These are phyloP conservation scores for Cyclotella baltica DNA, from an alignment of 108 stramenopile species.

Conservation along the genomic window DNA sequence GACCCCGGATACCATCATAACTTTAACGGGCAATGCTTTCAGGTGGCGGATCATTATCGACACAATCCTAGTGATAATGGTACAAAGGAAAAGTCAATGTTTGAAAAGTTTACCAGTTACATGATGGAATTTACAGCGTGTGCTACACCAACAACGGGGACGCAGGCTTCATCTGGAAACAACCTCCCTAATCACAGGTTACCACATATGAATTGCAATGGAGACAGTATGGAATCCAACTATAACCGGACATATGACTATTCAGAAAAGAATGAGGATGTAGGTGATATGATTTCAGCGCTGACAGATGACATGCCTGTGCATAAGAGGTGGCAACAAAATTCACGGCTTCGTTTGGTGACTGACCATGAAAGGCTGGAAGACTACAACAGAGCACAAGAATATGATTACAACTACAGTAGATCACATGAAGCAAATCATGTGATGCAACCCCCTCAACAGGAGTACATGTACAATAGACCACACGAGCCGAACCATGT, in stretches of 20 bases:
- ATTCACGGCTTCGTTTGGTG: constrained; percentile 6
- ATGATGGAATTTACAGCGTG: neutral
- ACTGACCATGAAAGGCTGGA: neutral
- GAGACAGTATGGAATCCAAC: neutral
- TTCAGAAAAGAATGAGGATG: constrained; percentile 10
- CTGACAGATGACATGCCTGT: constrained; percentile 6
- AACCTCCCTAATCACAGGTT: neutral
- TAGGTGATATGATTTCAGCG: constrained; percentile 5
- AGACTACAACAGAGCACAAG: neutral
- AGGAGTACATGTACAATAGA: neutral
- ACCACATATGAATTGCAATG: constrained; percentile 2
- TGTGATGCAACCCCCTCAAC: neutral
- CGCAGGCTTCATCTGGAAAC: neutral
- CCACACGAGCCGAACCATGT: neutral
- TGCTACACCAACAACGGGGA: neutral
- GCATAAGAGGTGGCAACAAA: constrained; percentile 2
- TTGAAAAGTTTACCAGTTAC: constrained; percentile 1
- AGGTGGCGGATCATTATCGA: neutral
- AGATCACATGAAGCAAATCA: neutral
- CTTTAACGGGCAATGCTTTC: constrained; percentile 4
- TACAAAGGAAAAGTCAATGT: neutral
- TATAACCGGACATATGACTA: neutral
- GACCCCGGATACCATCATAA: constrained; percentile 16
- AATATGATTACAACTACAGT: no score
- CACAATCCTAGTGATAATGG: neutral